These are phyloP conservation scores for Artomyces pyxidatus DNA, from an alignment of 768 basidiomycete genomes.

Conservation along the genomic window DNA sequence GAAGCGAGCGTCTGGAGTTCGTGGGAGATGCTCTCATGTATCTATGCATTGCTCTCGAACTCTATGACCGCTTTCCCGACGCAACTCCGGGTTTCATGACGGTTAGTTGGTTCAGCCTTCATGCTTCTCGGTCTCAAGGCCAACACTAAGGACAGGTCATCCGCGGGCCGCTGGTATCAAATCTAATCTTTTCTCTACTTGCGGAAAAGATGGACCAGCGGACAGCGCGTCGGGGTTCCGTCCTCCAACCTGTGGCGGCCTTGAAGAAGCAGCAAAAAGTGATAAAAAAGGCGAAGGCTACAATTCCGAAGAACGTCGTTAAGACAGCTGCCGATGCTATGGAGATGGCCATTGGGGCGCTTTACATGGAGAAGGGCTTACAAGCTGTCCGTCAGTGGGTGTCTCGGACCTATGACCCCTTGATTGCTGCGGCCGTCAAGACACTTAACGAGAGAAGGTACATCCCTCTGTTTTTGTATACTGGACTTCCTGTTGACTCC, in stretches of 20 bases:
- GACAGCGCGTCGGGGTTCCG: conserved; percentile 20
- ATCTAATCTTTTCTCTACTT: conserved; percentile 21
- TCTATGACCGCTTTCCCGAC: conserved; percentile 25
- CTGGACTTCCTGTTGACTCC: no score
- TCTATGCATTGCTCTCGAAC: conserved; percentile 30
- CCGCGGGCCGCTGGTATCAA: conserved; percentile 20
- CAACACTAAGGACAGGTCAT: conserved; percentile 27
- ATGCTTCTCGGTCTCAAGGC: conserved; percentile 19
- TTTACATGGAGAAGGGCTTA: conserved; percentile 32
- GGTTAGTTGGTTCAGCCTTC: conserved; percentile 12
- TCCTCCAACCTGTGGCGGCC: conserved; percentile 27
- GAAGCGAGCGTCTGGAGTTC: conserved; percentile 38
- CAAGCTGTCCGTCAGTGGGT: conserved; percentile 32
- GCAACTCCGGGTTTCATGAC: conserved; percentile 21
- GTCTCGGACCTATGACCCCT: conserved; percentile 28
- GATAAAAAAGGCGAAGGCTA: background rate
- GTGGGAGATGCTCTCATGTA: conserved; percentile 41
- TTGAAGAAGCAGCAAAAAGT: background rate
- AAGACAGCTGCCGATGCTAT: conserved; percentile 40
- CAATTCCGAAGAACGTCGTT: conserved; percentile 9
- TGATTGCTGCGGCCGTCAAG: conserved; percentile 26
- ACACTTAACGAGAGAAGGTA: conserved; percentile 20
- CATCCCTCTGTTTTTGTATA: no score
- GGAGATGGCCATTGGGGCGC: conserved; percentile 38
- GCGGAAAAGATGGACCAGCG: conserved; percentile 25